Percentiles rank a stretch among this genome's conserved stretches.
These are phyloP conservation scores for Yamadazyma aaseri DNA, from an alignment of 1,139 yeast species.

Conservation along the genomic window DNA sequence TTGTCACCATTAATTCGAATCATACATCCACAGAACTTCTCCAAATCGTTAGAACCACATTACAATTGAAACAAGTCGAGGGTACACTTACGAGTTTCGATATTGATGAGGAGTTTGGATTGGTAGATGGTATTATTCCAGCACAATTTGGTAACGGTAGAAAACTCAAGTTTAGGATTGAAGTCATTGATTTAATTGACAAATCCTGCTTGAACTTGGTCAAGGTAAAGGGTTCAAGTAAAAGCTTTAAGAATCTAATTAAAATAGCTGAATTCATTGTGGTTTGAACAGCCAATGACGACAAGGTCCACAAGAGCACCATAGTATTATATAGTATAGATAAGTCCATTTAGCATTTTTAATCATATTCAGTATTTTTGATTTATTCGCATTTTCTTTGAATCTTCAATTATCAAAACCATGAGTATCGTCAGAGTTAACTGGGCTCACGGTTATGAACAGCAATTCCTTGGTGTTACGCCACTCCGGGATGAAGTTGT, in stretches of 20 bases:
- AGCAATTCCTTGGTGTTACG: slow-evolving; percentile 60
- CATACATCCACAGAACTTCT: slow-evolving; percentile 31
- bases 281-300: too few relatives aligned
- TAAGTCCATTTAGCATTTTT: too few relatives aligned
- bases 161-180: slow-evolving; percentile 48
- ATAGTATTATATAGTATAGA: too few relatives aligned
- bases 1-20: slow-evolving; percentile 34
- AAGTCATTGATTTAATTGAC: slow-evolving; percentile 37
- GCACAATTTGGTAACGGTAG: slow-evolving; percentile 48
- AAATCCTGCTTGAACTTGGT: slow-evolving; percentile 53
- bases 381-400: too few relatives aligned
- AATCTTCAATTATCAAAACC: background rate
- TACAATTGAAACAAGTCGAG: slow-evolving; percentile 50
- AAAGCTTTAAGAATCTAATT: slow-evolving; percentile 57
- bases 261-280: slow-evolving; percentile 45
- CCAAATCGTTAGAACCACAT: slow-evolving; percentile 37
- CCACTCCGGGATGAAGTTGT: slow-evolving; percentile 70
- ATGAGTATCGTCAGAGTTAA: slow-evolving; percentile 49
- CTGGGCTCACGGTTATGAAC: slow-evolving; percentile 58
- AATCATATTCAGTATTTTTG: too few relatives aligned
- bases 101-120: slow-evolving; percentile 44
- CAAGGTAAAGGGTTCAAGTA: slow-evolving; percentile 67
- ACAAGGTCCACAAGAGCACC: too few relatives aligned
- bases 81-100: slow-evolving; percentile 47
- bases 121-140: slow-evolving; percentile 48